A percentile compares a stretch with the other conserved stretches of the same genome.
phyloP scores from a whole-genome alignment of 129 eudicot genomes.

The Pittosporum tobira region DNA sequence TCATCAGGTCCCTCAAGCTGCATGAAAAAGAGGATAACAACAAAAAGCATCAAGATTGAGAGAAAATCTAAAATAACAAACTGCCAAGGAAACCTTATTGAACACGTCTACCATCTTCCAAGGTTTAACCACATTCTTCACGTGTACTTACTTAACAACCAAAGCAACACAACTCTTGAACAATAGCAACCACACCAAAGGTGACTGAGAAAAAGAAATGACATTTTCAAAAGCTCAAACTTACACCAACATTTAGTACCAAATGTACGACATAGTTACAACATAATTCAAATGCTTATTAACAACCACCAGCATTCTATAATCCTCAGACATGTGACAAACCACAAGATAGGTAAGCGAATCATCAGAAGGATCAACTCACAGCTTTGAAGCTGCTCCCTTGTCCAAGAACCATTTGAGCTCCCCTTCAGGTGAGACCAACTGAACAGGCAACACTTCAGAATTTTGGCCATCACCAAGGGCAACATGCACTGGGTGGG shows the following conservation, averaged over 20 bases:
- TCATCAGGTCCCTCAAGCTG: too few species aligned
- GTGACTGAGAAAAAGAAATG: neutral
- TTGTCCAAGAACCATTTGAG: constrained; percentile 20
- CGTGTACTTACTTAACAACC: too few species aligned
- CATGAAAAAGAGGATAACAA: too few species aligned
- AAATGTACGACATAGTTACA: neutral
- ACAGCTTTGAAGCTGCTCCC: neutral
- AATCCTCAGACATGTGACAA: neutral
- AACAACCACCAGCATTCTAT: neutral
- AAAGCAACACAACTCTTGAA: too few species aligned
- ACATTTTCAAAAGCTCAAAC: neutral
- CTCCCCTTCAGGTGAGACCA: constrained; percentile 20
- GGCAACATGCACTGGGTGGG: constrained; percentile 12
- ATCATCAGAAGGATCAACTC: neutral
- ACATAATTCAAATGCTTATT: neutral
- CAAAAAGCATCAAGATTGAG: too few species aligned
- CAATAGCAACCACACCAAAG: neutral
- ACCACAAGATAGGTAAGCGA: neutral
- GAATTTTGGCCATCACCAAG: neutral
- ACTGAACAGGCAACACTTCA: constrained; percentile 7
- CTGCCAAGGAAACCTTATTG: too few species aligned
- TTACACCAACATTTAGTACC: neutral
- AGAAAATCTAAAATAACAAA: too few species aligned
- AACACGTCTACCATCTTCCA: too few species aligned
- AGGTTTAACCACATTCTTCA: too few species aligned